A percentile compares a stretch with the other conserved stretches of the same genome.
phyloP scores from a whole-genome alignment of 371 early-diverging fungal genomes.

The Mortierella sp. region DNA sequence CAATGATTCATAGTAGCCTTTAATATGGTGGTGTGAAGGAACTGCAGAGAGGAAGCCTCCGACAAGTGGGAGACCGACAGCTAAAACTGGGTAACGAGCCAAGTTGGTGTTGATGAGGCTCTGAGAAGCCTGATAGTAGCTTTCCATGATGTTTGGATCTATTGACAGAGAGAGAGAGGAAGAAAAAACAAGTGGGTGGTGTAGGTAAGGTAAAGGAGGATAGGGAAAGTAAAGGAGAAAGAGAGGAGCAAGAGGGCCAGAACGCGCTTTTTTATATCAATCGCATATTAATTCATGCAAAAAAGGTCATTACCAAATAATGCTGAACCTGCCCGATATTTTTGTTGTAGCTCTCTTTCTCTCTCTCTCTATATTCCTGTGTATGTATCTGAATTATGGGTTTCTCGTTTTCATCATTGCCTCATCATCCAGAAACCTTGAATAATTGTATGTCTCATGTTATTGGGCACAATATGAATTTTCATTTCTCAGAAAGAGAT shows the following conservation, averaged over 20 bases:
- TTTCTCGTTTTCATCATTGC: too few species aligned
- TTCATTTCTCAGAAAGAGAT: too few species aligned
- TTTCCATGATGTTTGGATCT: constrained; percentile 26
- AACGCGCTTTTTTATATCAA: too few species aligned
- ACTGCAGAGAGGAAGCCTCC: constrained; percentile 41
- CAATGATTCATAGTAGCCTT: constrained; percentile 26
- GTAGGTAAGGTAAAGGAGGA: neutral
- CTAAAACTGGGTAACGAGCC: constrained; percentile 46
- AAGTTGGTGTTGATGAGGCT: constrained; percentile 34
- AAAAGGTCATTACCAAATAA: too few species aligned
- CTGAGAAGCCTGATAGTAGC: constrained; percentile 21
- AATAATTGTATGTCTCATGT: too few species aligned
- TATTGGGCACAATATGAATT: too few species aligned
- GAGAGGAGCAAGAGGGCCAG: neutral
- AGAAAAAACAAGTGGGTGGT: neutral
- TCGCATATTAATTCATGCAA: too few species aligned
- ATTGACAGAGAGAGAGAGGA: neutral
- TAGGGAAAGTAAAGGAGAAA: neutral
- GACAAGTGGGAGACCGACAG: constrained; percentile 47
- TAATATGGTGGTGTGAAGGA: constrained; percentile 11
- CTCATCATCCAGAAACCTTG: too few species aligned
- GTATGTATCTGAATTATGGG: too few species aligned
- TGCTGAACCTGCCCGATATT: too few species aligned
- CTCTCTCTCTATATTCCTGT: too few species aligned
- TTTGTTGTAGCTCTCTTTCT: too few species aligned